Percentiles rank a stretch among this genome's conserved stretches.
Evolutionary conservation across 2,329 filamentous ascomycete species (phyloP).

Genomic region (Neofusicoccum ribis): DNA sequence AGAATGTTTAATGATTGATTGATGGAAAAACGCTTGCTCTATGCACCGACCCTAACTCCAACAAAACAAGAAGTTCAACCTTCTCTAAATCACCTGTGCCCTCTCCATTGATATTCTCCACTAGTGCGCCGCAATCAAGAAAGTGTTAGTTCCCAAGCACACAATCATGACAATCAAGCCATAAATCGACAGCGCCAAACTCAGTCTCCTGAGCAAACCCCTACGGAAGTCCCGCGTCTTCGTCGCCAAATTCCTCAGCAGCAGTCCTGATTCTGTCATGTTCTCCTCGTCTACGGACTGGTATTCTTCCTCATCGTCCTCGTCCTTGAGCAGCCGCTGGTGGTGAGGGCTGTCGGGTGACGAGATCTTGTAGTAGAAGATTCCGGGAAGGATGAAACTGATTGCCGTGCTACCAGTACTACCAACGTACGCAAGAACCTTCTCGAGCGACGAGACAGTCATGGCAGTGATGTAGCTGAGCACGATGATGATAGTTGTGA

Average conservation of each 20-base stretch:
- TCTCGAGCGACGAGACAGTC: slow-evolving; percentile 84
- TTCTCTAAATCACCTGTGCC: neutral
- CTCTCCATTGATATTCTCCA: neutral
- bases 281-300: slow-evolving; percentile 55
- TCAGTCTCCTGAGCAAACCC: slow-evolving; percentile 66
- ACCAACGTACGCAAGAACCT: slow-evolving; percentile 91
- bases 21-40: neutral
- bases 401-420: slow-evolving; percentile 94
- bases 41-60: neutral
- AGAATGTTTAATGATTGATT: neutral
- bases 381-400: slow-evolving; percentile 90
- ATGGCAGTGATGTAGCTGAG: slow-evolving; percentile 85
- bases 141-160: slow-evolving; percentile 81
- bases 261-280: slow-evolving; percentile 23
- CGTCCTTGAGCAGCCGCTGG: slow-evolving; percentile 83
- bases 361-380: slow-evolving; percentile 99
- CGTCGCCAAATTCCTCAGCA: slow-evolving; percentile 41
- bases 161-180: slow-evolving; percentile 86
- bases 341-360: slow-evolving; percentile 83
- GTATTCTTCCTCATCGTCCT: slow-evolving; percentile 76
- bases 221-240: slow-evolving; percentile 64
- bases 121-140: slow-evolving; percentile 69
- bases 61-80: neutral
- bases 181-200: slow-evolving; percentile 77
- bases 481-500: slow-evolving; percentile 84